Conservation (phyloP, 805 yeast species). For the Candida caryicola region DNA sequence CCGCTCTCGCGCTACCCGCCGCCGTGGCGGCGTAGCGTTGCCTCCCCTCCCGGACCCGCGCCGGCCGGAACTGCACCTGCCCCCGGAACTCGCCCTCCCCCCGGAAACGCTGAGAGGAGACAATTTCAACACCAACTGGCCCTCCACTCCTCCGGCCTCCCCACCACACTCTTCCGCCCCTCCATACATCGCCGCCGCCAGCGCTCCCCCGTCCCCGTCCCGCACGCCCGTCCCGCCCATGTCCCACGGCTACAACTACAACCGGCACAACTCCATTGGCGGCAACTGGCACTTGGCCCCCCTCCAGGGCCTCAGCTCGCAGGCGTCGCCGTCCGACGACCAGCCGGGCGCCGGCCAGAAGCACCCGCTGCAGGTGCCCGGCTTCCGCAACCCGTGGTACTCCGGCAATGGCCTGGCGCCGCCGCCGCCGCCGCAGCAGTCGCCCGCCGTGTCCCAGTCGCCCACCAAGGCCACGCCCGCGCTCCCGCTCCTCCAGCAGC, state of each 20-base stretch:
- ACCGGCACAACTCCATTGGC: slow-evolving; percentile 38
- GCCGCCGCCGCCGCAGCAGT: slow-evolving; percentile 9
- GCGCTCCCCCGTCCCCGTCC: background rate
- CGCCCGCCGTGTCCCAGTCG: slow-evolving; percentile 16
- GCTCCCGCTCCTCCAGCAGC: slow-evolving; percentile 24
- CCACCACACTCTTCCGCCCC: too few species aligned
- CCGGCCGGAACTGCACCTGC: too few species aligned
- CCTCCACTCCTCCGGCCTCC: too few species aligned
- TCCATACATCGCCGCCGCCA: too few species aligned
- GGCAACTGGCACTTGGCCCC: slow-evolving; percentile 39
- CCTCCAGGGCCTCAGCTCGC: slow-evolving; percentile 17
- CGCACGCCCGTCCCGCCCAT: slow-evolving; percentile 12
- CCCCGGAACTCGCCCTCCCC: too few species aligned
- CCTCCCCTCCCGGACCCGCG: too few species aligned
- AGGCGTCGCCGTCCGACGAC: slow-evolving; percentile 6
- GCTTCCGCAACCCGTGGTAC: slow-evolving; percentile 46
- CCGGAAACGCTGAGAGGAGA: too few species aligned
- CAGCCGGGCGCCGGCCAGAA: slow-evolving; percentile 5
- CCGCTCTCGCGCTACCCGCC: too few species aligned
- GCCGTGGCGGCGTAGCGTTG: too few species aligned
- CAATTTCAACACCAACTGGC: too few species aligned
- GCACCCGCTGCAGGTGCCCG: slow-evolving; percentile 18
- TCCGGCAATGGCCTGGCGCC: slow-evolving; percentile 20
- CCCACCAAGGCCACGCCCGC: slow-evolving; percentile 26
- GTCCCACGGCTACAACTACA: slow-evolving; percentile 33